Evolutionary conservation across 768 basidiomycete species (phyloP).

Genomic region (Amyloporia xantha): DNA sequence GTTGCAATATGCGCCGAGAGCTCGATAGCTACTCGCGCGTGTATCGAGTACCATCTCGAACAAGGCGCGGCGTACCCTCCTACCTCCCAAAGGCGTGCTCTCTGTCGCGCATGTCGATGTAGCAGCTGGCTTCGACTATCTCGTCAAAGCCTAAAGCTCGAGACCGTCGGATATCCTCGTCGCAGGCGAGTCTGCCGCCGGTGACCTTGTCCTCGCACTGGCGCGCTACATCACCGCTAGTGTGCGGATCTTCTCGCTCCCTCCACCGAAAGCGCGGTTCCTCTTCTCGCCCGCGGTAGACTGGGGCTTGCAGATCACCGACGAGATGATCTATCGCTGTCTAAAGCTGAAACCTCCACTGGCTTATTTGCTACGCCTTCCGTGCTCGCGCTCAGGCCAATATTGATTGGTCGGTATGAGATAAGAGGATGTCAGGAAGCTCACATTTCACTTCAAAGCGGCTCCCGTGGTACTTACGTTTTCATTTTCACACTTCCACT

Average conservation of each 20-base stretch:
- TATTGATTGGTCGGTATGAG: too few relatives aligned
- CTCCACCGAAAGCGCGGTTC: slow-evolving; percentile 25
- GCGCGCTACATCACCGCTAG: slow-evolving; percentile 36
- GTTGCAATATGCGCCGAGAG: not conserved
- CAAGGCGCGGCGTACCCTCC: slow-evolving; percentile 21
- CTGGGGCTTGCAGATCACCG: slow-evolving; percentile 26
- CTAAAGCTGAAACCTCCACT: too few relatives aligned
- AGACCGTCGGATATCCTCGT: slow-evolving; percentile 37
- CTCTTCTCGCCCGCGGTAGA: slow-evolving; percentile 52
- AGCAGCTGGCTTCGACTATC: slow-evolving; percentile 39
- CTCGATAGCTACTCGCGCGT: slow-evolving; percentile 3
- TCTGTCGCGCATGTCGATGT: slow-evolving; percentile 32
- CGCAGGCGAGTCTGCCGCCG: slow-evolving; percentile 51
- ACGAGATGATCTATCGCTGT: too few relatives aligned
- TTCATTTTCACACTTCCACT: too few relatives aligned
- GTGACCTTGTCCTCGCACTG: slow-evolving; percentile 38
- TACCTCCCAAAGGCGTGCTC: slow-evolving; percentile 37
- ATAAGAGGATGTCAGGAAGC: too few relatives aligned
- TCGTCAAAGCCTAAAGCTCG: slow-evolving; percentile 35
- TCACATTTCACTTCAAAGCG: too few relatives aligned
- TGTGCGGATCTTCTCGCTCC: too few relatives aligned
- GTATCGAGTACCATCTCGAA: slow-evolving; percentile 44
- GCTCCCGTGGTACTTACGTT: too few relatives aligned
- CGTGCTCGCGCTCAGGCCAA: too few relatives aligned
- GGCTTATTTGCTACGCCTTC: too few relatives aligned